These are phyloP conservation scores for Echinosophora koreensis DNA, from an alignment of 306 rosid species.

Conservation along the genomic window DNA sequence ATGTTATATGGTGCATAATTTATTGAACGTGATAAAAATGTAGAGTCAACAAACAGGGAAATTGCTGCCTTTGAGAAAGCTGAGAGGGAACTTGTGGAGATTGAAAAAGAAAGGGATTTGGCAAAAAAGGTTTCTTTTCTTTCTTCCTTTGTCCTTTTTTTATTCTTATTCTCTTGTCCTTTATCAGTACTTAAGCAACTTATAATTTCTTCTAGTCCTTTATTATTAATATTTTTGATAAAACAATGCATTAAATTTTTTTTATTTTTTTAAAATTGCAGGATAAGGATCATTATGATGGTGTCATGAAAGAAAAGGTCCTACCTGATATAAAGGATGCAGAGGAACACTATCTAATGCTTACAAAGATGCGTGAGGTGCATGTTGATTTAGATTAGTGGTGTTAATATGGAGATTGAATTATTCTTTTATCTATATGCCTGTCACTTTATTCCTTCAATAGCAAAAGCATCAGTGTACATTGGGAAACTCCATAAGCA, in stretches of 20 bases:
- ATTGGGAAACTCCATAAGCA: background rate
- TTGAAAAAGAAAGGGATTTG: conserved; percentile 61
- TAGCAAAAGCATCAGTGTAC: background rate
- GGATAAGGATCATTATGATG: conserved; percentile 78
- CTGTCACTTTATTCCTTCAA: conserved; percentile 13
- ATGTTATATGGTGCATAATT: conserved; percentile 39
- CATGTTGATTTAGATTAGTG: conserved; percentile 32
- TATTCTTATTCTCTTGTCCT: background rate
- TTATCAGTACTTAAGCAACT: no score
- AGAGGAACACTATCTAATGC: conserved; percentile 59
- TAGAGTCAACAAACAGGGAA: conserved; percentile 75
- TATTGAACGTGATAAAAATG: conserved; percentile 40
- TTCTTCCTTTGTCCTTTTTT: background rate
- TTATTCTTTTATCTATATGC: conserved; percentile 18
- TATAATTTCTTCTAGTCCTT: background rate
- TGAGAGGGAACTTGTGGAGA: conserved; percentile 65
- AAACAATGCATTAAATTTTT: background rate
- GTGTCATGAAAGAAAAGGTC: conserved; percentile 71
- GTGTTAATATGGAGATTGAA: conserved; percentile 36
- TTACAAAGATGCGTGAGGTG: conserved; percentile 68
- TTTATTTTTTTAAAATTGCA: conserved; percentile 15
- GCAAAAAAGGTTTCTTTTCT: conserved; percentile 63
- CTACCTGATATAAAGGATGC: conserved; percentile 64
- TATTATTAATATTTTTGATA: background rate
- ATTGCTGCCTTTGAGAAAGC: conserved; percentile 72